Base-by-base conservation (phyloP, 2,329 filamentous ascomycete species). In the Ampelomyces quisqualis region DNA sequence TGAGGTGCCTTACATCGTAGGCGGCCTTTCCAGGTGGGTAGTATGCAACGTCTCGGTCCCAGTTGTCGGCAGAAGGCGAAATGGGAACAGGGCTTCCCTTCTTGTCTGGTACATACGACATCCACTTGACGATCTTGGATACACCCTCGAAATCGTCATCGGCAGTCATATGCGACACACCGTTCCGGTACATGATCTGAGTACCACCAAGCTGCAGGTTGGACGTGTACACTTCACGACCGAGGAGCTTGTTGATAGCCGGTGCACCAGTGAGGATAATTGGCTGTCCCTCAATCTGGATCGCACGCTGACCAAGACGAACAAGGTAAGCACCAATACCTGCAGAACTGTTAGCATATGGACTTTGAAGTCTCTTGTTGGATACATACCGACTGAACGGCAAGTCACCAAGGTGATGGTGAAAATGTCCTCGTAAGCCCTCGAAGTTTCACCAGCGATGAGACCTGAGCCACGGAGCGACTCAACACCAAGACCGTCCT, bases 111-210 rank as follows among this genome's bases (percentile, higher is more conserved):
- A 98, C 87, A 64, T 90, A 98, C 2, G 91, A 93, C 79, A 98
- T 82, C 93, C 93, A 98, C 69, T 95, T 86, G 34, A 97, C 89
- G 66, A 98, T 97, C 79, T 94, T 94, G 62, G 88, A 90, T 15
- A 98, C 88, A 81, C 93, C 93, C 63, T 91, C 90, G 61, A 98
- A 97, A 75, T 98, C 93, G 64, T 98, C 91, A 58, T 86, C 87
- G 62, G 93, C 93, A 56, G 91, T 96, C 88, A 97, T 91, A 77
- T 98, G 93, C 15, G 93, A 97, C 28, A 98, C 93, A 82, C 93
- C 93, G 70, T 98, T 98, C 76, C 88, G 90, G 82, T 98, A 97
- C 93, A 98, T 98, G 80, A 98, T 98, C 74, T 98, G 93, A n/a
- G 93, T 98, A 60, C 93, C 93, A 83, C 93, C 93, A 53, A 98